Evolutionary conservation across 352 stramenopile genomes (phyloP).

Genomic region (Phytophthora kernoviae): DNA sequence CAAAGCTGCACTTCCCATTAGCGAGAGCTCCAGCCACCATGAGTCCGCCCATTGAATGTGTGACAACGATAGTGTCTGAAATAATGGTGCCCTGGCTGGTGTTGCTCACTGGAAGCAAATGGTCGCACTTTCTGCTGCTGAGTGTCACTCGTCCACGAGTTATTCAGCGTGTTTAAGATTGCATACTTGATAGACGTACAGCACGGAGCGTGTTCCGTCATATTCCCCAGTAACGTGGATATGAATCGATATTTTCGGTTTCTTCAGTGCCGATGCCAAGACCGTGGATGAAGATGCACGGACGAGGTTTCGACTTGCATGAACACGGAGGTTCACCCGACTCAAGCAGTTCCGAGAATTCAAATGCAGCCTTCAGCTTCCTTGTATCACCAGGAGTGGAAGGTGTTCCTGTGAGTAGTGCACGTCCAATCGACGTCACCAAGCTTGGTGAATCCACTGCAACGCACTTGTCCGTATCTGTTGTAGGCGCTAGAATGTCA

Average conservation of each 20-base stretch:
- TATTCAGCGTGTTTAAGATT: slow-evolving; percentile 34
- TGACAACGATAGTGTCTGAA: slow-evolving; percentile 25
- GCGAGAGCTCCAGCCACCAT: slow-evolving; percentile 27
- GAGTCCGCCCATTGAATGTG: slow-evolving; percentile 28
- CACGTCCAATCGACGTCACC: slow-evolving; percentile 5
- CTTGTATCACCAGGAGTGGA: neutral
- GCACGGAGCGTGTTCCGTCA: slow-evolving; percentile 21
- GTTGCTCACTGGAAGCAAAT: neutral
- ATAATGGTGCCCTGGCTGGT: neutral
- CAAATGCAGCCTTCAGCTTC: slow-evolving; percentile 7
- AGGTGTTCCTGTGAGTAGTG: slow-evolving; percentile 6
- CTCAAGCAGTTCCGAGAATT: slow-evolving; percentile 1
- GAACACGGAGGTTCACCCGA: slow-evolving; percentile 2
- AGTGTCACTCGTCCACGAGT: slow-evolving; percentile 27
- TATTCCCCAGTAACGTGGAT: slow-evolving; percentile 14
- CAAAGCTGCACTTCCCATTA: slow-evolving; percentile 18
- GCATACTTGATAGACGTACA: slow-evolving; percentile 30
- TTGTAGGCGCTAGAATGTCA: slow-evolving; percentile 6
- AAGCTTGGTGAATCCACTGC: neutral
- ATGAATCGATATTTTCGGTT: slow-evolving; percentile 11
- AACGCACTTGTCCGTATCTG: neutral
- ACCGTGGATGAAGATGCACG: slow-evolving; percentile 30
- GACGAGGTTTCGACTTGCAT: slow-evolving; percentile 22
- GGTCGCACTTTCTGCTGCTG: slow-evolving; percentile 38
- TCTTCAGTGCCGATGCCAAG: slow-evolving; percentile 17